A percentile compares a stretch with the other conserved stretches of the same genome.
phyloP scores from a whole-genome alignment of 1,284 basidiomycete genomes.

The Xerocomus minutiporus region DNA sequence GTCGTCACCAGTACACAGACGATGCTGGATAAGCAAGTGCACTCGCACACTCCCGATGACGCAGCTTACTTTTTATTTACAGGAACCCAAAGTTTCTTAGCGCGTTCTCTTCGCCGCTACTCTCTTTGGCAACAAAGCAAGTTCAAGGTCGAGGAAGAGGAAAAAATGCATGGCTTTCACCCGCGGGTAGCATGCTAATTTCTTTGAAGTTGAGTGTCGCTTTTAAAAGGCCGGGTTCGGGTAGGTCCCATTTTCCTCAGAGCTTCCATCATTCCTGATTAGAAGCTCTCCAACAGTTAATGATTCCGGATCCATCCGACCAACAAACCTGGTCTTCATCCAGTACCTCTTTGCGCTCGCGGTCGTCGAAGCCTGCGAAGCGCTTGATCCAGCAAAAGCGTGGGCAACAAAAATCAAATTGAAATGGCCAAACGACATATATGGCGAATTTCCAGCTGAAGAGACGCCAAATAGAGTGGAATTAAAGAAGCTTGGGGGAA shows the following conservation, averaged over 20 bases:
- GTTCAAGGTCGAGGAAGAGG: slow-evolving; percentile 87
- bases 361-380: slow-evolving; percentile 78
- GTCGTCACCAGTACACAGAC: slow-evolving; percentile 94
- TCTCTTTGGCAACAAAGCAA: slow-evolving; percentile 86
- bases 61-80: slow-evolving; percentile 1
- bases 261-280: not conserved
- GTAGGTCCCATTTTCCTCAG: slow-evolving; percentile 5
- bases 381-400: slow-evolving; percentile 38
- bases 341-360: slow-evolving; percentile 93
- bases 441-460: slow-evolving; percentile 56
- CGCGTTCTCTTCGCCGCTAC: slow-evolving; percentile 67
- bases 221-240: slow-evolving; percentile 24
- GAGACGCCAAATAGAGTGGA: slow-evolving; percentile 36
- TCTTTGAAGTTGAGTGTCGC: slow-evolving; percentile 72
- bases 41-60: not conserved
- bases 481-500: slow-evolving; percentile 79
- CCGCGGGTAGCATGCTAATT: slow-evolving; percentile 84
- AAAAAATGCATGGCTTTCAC: slow-evolving; percentile 90
- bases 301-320: slow-evolving; percentile 39
- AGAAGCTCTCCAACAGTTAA: slow-evolving; percentile 3
- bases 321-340: slow-evolving; percentile 82
- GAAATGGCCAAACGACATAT: slow-evolving; percentile 99
- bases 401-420: slow-evolving; percentile 65
- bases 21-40: slow-evolving; percentile 81
- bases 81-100: slow-evolving; percentile 79